Evolutionary conservation across 2,329 filamentous ascomycete species (phyloP), one percentile per base, ranked within the genome.

Genomic region (Beauveria sp.): DNA sequence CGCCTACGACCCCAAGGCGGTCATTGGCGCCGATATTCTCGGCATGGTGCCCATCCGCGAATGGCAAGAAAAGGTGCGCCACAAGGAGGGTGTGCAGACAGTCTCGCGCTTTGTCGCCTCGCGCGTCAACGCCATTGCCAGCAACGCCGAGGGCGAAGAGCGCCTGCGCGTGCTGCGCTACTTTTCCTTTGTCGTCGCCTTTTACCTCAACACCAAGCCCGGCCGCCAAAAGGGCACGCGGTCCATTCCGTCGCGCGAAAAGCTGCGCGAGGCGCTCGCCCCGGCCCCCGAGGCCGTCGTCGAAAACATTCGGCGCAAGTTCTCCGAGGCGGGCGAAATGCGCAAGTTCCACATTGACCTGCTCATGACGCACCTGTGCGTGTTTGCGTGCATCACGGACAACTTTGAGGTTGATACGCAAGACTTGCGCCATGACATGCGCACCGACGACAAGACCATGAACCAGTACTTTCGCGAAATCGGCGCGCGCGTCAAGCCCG

Each of bases 401-500:
- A 86, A 88, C 70, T 91, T 86, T 69, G 85, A 87, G 70, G 85
- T 90, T 61, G 87, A 93, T 68, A 87, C 87, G 7, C 82, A 82
- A 65, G 82, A 88, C 66, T 75, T 96, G 65, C 83, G 85, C 59
- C 84, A 89, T 64, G 91, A 95, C 70, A 74, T 95, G 63, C 83
- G 83, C 69, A 69, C 93, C 62, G 88, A 92, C 66, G 84, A 87
- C 72, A 88, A 84, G 74, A 79, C 85, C 70, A 86, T 93, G 68
- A 82, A 79, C 58, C 82, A 86, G 69, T 93, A 91, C 72, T 93
- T 90, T 72, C 76, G 79, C 53, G 90, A 93, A 73, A 86, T 95
- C 66, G 91, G 91, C 24, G 90, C 87, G 34, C 84, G 80, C 67
- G 80, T 90, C 34, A 84, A 81, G 71, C 76, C 79, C 66, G 79